phyloP scores from a whole-genome alignment of 768 basidiomycete species.

The Leccinellum rugosiceps region DNA sequence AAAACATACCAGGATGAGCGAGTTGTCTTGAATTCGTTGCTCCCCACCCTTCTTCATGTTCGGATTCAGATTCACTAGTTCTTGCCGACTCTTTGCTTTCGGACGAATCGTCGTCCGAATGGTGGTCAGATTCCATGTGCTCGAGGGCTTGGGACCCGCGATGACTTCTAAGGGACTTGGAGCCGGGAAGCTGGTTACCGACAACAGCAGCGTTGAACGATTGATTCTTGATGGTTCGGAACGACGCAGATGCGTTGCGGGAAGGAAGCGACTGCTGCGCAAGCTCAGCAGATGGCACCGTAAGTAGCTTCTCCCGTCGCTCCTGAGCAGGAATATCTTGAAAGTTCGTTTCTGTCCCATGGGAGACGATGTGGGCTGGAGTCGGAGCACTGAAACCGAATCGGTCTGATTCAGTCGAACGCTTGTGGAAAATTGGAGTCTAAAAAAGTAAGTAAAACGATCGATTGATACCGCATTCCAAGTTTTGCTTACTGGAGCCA shows the following conservation, averaged over 20 bases:
- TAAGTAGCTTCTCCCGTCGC: background rate
- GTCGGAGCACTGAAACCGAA: background rate
- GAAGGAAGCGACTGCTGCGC: background rate
- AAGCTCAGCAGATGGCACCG: background rate
- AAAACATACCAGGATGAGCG: background rate
- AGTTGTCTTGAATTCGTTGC: background rate
- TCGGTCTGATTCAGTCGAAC: background rate
- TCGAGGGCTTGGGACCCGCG: background rate
- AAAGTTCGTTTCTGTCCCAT: background rate
- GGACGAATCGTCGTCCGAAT: background rate
- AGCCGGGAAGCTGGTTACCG: background rate
- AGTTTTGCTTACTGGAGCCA: no score
- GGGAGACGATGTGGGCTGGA: background rate
- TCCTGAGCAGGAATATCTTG: background rate
- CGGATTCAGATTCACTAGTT: background rate
- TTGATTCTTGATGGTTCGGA: background rate
- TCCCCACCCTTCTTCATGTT: background rate
- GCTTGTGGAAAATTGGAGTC: background rate
- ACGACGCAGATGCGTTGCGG: background rate
- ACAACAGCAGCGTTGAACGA: background rate
- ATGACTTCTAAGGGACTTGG: background rate
- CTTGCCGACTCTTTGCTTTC: background rate
- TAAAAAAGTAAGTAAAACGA: background rate
- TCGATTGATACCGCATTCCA: background rate
- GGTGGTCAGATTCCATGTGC: background rate